Conservation (phyloP, 1,284 basidiomycete species). For the Sphaerobolus stellatus region DNA sequence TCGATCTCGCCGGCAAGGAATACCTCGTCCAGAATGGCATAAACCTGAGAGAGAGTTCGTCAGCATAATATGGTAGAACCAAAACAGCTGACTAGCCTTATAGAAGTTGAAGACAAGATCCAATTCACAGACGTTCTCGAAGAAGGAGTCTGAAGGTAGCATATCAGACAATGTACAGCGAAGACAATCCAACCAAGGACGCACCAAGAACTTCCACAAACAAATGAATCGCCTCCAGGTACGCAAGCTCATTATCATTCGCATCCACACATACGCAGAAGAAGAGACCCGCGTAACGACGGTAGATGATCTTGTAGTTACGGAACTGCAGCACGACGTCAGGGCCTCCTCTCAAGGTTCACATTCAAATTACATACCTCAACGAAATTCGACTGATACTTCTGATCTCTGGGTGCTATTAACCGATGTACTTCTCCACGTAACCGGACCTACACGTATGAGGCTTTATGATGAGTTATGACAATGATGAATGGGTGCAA, state of each 20-base stretch:
- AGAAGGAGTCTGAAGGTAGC: slow-evolving; percentile 49
- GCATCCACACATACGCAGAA: slow-evolving; percentile 98
- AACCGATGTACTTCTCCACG: slow-evolving; percentile 94
- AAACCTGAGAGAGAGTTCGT: slow-evolving; percentile 57
- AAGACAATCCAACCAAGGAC: slow-evolving; percentile 25
- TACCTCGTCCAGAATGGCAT: slow-evolving; percentile 96
- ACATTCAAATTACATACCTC: slow-evolving; percentile 61
- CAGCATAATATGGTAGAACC: slow-evolving; percentile 9
- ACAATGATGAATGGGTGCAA: neutral
- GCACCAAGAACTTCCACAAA: slow-evolving; percentile 97
- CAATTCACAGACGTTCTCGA: slow-evolving; percentile 64
- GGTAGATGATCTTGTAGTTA: slow-evolving; percentile 93
- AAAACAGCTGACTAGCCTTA: slow-evolving; percentile 56
- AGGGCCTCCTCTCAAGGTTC: slow-evolving; percentile 1
- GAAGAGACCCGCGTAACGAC: slow-evolving; percentile 95
- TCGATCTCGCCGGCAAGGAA: slow-evolving; percentile 99
- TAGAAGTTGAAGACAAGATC: slow-evolving; percentile 98
- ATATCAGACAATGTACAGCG: neutral
- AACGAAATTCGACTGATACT: slow-evolving; percentile 98
- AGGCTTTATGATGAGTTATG: slow-evolving; percentile 7
- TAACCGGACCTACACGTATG: slow-evolving; percentile 68
- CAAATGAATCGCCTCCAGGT: slow-evolving; percentile 95
- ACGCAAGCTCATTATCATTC: slow-evolving; percentile 97
- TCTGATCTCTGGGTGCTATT: slow-evolving; percentile 96
- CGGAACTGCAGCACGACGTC: slow-evolving; percentile 63